Evolutionary conservation across 1,284 basidiomycete species (phyloP).

Genomic region (Inonotus hispidus): DNA sequence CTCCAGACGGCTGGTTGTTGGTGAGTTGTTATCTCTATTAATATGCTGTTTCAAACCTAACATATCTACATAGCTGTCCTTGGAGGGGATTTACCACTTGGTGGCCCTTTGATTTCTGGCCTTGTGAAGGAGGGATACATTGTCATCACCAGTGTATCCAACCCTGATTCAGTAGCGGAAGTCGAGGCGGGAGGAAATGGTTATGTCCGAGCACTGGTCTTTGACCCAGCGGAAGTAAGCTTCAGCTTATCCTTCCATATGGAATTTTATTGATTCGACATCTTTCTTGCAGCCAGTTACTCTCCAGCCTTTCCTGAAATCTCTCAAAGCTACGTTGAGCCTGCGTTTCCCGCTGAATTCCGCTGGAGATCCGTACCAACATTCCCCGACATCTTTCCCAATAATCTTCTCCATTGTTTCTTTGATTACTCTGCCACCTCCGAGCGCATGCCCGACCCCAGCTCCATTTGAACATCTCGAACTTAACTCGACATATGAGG

Average conservation of each 20-base stretch:
- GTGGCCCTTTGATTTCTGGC: conserved; percentile 60
- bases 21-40: conserved; percentile 36
- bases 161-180: conserved; percentile 52
- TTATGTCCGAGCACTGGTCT: conserved; percentile 70
- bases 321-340: conserved; percentile 71
- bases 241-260: neutral
- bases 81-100: conserved; percentile 70
- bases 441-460: conserved; percentile 31
- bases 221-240: conserved; percentile 69
- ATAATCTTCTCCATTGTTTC: conserved; percentile 70
- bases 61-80: conserved; percentile 53
- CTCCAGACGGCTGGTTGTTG: conserved; percentile 58
- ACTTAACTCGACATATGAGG: conserved; percentile 56
- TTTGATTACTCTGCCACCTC: conserved; percentile 52
- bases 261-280: neutral
- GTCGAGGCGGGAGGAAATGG: conserved; percentile 64
- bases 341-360: conserved; percentile 72
- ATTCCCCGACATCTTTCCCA: conserved; percentile 51
- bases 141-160: conserved; percentile 70
- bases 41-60: neutral
- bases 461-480: conserved; percentile 68
- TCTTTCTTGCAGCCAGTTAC: conserved; percentile 50
- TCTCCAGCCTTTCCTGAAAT: conserved; percentile 69
- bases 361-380: conserved; percentile 66
- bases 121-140: conserved; percentile 75